Evolutionary conservation across 805 yeast species (phyloP).

Genomic region (Cyberlindnera sargentensis): DNA sequence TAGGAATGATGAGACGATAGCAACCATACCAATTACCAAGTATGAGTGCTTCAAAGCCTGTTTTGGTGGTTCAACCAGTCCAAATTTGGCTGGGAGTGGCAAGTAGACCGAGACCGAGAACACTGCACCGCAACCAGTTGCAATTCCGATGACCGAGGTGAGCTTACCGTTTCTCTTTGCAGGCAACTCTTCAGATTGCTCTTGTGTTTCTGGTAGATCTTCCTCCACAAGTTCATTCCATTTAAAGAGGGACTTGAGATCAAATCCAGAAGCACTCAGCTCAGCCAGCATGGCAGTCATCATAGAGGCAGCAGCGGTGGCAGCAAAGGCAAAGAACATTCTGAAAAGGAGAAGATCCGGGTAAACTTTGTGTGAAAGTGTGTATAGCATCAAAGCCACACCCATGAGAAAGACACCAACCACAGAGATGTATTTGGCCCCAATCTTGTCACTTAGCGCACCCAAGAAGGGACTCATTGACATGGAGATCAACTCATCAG

Average conservation of each 20-base stretch:
- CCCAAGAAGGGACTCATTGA: slow-evolving; percentile 56
- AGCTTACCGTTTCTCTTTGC: slow-evolving; percentile 42
- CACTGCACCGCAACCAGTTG: slow-evolving; percentile 63
- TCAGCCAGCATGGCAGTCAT: slow-evolving; percentile 55
- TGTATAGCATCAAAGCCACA: slow-evolving; percentile 41
- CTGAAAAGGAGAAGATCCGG: slow-evolving; percentile 48
- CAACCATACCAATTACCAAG: slow-evolving; percentile 36
- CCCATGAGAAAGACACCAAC: slow-evolving; percentile 44
- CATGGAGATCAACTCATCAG: slow-evolving; percentile 54
- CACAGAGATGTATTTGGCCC: slow-evolving; percentile 47
- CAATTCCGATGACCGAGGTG: slow-evolving; percentile 55
- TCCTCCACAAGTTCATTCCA: slow-evolving; percentile 7
- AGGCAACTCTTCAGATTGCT: slow-evolving; percentile 7
- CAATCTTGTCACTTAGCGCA: slow-evolving; percentile 53
- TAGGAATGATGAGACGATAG: slow-evolving; percentile 32
- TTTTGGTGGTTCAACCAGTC: slow-evolving; percentile 32
- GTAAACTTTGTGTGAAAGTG: slow-evolving; percentile 35
- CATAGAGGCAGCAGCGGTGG: slow-evolving; percentile 46
- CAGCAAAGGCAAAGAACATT: slow-evolving; percentile 54
- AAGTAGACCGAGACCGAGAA: slow-evolving; percentile 49
- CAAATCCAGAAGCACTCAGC: slow-evolving; percentile 39
- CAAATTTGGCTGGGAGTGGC: slow-evolving; percentile 49
- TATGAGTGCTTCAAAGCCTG: slow-evolving; percentile 43
- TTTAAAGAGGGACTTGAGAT: slow-evolving; percentile 16
- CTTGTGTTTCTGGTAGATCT: slow-evolving; percentile 1